Evolutionary conservation across 768 basidiomycete genomes (phyloP), one percentile per base, ranked within the genome.

Genomic region (Mycena olivaceomarginata): DNA sequence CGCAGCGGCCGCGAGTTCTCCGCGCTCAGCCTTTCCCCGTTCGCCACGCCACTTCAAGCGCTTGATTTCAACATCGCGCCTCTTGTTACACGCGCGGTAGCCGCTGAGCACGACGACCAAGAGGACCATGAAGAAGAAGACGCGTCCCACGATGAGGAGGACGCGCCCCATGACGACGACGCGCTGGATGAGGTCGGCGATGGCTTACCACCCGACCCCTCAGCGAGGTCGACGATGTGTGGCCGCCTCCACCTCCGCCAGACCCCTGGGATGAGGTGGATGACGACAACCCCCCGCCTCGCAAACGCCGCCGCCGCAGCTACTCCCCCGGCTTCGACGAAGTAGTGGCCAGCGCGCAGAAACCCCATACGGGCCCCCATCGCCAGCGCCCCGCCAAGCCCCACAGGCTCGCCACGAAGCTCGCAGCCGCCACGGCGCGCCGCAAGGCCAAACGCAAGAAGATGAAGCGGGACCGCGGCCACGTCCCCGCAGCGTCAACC

Each of bases 1-100:
- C 70, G 70, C 16, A 71, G 70, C 16, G 70, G 70, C 31, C 13
- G 5, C 2, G 60, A 71, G 16, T 71, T 63, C 22, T 63, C 69
- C 4, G 56, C 45, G 1, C 48, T 40, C 46, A 16, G 37, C 56
- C 56, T 57, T 10, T 22, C 56, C 22, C 22, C 4, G 22, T 25
- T 40, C 37, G 57, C 48, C 2, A 45, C 46, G 18, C 11, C 31
- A 1, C 70, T 71, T 53, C 60, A 64, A 22, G 13, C 6, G 25
- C 13, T 0, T 4, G 18, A 31, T 7, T 71, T 71, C n/a, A 60
- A 71, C 16, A n/a, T 37, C 43, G 22, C 60, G 4, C 45, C 62
- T 2, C 70, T 71, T 8, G 20, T 71, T 20, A 31, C 45, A 12
- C 10, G 8, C 15, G 70, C 60, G 4, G n/a, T n/a, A n/a, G n/a